A percentile compares a stretch with the other conserved stretches of the same genome.
Evolutionary conservation across 805 yeast genomes (phyloP).

Genomic region (Scheffersomyces lignosus): DNA sequence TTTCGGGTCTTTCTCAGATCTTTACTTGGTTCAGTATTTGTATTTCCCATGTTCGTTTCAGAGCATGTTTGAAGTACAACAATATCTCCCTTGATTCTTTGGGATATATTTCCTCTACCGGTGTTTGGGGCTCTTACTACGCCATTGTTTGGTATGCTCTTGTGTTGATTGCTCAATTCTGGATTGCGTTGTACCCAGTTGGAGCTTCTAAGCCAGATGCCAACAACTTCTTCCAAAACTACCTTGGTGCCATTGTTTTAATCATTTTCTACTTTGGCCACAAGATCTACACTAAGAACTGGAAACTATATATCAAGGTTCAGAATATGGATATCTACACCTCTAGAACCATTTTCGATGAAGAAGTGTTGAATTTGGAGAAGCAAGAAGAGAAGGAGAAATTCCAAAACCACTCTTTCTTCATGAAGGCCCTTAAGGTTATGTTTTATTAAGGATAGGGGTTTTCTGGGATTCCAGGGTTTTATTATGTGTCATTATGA

Average conservation of each 20-base stretch:
- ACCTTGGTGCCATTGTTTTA: slow-evolving; percentile 35
- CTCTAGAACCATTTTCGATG: slow-evolving; percentile 34
- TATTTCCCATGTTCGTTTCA: slow-evolving; percentile 40
- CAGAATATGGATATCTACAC: slow-evolving; percentile 31
- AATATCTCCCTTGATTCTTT: slow-evolving; percentile 27
- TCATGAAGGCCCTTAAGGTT: slow-evolving; percentile 7
- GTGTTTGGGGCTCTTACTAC: slow-evolving; percentile 39
- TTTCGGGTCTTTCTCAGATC: slow-evolving; percentile 42
- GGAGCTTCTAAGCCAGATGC: slow-evolving; percentile 26
- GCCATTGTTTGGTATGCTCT: slow-evolving; percentile 31
- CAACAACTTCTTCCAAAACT: slow-evolving; percentile 30
- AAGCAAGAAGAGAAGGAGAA: slow-evolving; percentile 15
- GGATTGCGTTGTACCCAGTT: slow-evolving; percentile 44
- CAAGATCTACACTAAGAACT: slow-evolving; percentile 31
- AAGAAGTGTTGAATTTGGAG: slow-evolving; percentile 34
- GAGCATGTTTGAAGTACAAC: slow-evolving; percentile 35
- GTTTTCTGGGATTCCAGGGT: no score
- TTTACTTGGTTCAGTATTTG: slow-evolving; percentile 46
- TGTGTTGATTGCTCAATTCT: slow-evolving; percentile 43
- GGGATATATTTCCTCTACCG: slow-evolving; percentile 41
- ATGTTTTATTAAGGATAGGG: slow-evolving; percentile 10
- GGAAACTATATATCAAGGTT: slow-evolving; percentile 26
- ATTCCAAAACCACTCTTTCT: slow-evolving; percentile 4
- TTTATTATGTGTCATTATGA: no score
- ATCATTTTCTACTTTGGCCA: slow-evolving; percentile 31